These are phyloP conservation scores for Echeveria elegans DNA, from an alignment of 164 flowering plant species.

Conservation along the genomic window DNA sequence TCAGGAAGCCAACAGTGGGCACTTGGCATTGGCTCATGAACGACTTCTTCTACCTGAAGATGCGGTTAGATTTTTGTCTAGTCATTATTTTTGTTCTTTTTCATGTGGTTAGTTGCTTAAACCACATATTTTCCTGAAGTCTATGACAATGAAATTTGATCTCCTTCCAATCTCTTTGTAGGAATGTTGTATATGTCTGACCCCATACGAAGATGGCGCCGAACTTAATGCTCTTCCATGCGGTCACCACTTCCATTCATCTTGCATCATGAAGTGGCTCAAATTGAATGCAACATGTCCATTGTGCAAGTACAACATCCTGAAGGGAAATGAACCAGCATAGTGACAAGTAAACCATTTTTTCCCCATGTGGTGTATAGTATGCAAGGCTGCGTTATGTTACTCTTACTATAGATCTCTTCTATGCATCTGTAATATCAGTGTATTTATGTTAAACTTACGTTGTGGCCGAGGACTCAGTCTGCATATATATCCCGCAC, in stretches of 20 bases:
- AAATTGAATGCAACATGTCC: conserved; percentile 79
- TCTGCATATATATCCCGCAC: no score
- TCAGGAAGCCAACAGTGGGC: conserved; percentile 38
- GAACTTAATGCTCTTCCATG: conserved; percentile 67
- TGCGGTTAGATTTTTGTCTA: conserved; percentile 50
- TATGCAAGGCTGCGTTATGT: not conserved
- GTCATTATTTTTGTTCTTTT: not conserved
- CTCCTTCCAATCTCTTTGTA: conserved; percentile 12
- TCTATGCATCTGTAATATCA: not conserved
- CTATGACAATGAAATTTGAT: not conserved
- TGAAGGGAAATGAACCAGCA: conserved; percentile 47
- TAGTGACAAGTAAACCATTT: no score
- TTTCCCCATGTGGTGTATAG: no score
- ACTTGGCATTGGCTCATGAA: conserved; percentile 46
- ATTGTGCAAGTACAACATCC: conserved; percentile 70
- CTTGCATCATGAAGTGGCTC: conserved; percentile 69
- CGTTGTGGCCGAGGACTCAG: not conserved
- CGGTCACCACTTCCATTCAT: conserved; percentile 56
- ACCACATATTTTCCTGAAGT: no score
- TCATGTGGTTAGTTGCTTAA: not conserved
- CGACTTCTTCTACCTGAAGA: conserved; percentile 75
- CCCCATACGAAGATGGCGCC: conserved; percentile 54
- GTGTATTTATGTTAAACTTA: not conserved
- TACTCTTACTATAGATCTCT: conserved; percentile 9
- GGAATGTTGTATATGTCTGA: conserved; percentile 73